Evolutionary conservation across 2,329 filamentous ascomycete species (phyloP), one percentile per base, ranked within the genome.

Genomic region (Fusarium pseudocircinatum): DNA sequence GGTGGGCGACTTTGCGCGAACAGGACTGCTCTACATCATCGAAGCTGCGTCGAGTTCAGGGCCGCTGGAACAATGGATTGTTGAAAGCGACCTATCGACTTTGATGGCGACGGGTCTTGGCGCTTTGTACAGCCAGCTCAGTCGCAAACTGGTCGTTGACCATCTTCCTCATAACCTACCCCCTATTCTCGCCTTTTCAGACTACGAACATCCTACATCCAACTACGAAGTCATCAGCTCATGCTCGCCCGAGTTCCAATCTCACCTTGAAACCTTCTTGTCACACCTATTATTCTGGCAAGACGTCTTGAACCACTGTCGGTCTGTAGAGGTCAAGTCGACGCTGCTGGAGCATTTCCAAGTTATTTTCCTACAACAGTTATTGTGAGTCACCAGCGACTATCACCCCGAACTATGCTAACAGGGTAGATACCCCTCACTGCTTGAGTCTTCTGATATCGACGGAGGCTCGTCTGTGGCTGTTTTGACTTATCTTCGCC

Each of bases 241-340:
- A 54, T 92, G 93, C 80, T 91, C 92, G 6, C 85, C 88, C 2
- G 90, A 94, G 67, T 95, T 97, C 71, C 93, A 94, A 77, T 89
- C 91, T n/a, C 94, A 98, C 77, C 89, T 98, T 78, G 92, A 96
- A 61, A 97, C 95, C 0, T 99, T 99, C 78, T 87, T 99, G 46
- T 97, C 96, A 2, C 97, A 98, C 79, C 87, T 99, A 54, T 86
- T 97, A 11, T 99, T 99, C 80, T 99, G 96, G 96, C 96, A 99
- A 83, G 96, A 99, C 81, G 95, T 98, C 39, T 86, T 99, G 69
- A 96, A 98, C 81, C 96, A 98, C 82, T 99, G 96, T 84, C 91
- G 92, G 77, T 98, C 96, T 7, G 87, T 91, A 3, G 96, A 98
- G 79, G 94, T 99, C 75, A 96, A 96, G 80, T 94, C 94, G 74